Conservation (phyloP, 352 stramenopile genomes). For the Blastocystis sp. region DNA sequence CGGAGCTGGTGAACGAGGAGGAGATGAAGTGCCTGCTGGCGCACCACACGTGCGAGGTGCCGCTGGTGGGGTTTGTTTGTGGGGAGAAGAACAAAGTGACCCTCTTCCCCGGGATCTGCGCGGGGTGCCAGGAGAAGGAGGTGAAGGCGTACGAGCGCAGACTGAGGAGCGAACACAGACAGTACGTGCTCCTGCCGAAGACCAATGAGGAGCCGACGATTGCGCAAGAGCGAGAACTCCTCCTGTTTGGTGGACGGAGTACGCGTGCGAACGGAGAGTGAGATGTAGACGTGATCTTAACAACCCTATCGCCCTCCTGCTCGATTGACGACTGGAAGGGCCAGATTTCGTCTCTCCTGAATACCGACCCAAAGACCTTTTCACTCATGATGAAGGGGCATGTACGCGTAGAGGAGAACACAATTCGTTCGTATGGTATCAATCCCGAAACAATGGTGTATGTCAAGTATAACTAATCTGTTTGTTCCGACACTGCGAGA, state of each 20-base stretch:
- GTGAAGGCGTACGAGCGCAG: slow-evolving; percentile 18
- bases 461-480: slow-evolving; percentile 5
- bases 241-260: slow-evolving; percentile 23
- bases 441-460: slow-evolving; percentile 50
- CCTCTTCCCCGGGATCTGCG: slow-evolving; percentile 16
- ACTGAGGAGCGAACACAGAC: background rate
- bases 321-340: slow-evolving; percentile 56
- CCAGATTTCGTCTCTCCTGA: background rate
- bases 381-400: background rate
- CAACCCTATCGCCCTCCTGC: slow-evolving; percentile 30
- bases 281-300: slow-evolving; percentile 42
- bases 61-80: slow-evolving; percentile 5
- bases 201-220: background rate
- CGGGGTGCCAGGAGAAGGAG: slow-evolving; percentile 33
- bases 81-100: background rate
- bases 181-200: slow-evolving; percentile 8
- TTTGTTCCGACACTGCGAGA: background rate
- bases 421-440: slow-evolving; percentile 53
- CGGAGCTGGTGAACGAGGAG: slow-evolving; percentile 29
- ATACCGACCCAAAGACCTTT: slow-evolving; percentile 18
- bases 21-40: slow-evolving; percentile 8
- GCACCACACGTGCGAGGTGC: background rate
- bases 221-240: slow-evolving; percentile 7
- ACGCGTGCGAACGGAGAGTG: background rate
- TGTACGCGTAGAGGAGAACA: slow-evolving; percentile 1